Base-by-base conservation (phyloP, 2,329 filamentous ascomycete species). In the Exutisphaerella laricina region DNA sequence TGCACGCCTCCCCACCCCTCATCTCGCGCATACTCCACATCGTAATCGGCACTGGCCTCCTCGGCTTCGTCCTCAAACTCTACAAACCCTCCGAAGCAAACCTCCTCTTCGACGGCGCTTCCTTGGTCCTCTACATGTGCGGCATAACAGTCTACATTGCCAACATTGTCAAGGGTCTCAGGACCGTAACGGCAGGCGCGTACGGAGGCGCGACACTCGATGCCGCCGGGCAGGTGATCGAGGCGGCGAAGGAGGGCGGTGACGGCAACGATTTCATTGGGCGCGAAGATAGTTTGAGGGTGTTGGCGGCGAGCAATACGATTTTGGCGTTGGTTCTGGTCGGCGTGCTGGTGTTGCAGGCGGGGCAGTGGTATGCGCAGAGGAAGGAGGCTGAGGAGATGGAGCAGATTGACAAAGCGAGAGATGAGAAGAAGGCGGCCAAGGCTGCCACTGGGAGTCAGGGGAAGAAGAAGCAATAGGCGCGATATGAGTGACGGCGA, bases 301-400 rank as follows among this genome's bases (percentile, higher is more conserved):
- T 98, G 12, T 73, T 97, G 58, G 81, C 88, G 22, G 92, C 92
- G 5, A 95, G 88, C 66, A 95, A 98, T 68, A 97, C 92, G 3
- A 98, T 98, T 62, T 69, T 97, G 44, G 92, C 90, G 25, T 76
- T 98, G 32, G 88, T 98, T 21, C 70, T 98, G 40, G 82, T 97
- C 3, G 92, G 92, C 4, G 86, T 98, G 7, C 65, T 98, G 53
- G 86, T 96, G 23, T 70, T 98, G 60, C 92, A 98, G 78, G 88
- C 88, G 14, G 92, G 92, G 8, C 88, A 97, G 75, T 97, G 90
- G 92, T 98, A 98, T 70, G 92, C 92, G 18, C 89, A 97, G 76
- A 78, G 86, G 62, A 94, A 94, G 70, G 89, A 97, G 67, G 75
- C 76, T 59, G 84, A 89, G 63, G 89, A 96, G 66, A 74, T 77